Base-by-base conservation (phyloP, 1,284 basidiomycete species). In the Trichosporon coremiiforme region DNA sequence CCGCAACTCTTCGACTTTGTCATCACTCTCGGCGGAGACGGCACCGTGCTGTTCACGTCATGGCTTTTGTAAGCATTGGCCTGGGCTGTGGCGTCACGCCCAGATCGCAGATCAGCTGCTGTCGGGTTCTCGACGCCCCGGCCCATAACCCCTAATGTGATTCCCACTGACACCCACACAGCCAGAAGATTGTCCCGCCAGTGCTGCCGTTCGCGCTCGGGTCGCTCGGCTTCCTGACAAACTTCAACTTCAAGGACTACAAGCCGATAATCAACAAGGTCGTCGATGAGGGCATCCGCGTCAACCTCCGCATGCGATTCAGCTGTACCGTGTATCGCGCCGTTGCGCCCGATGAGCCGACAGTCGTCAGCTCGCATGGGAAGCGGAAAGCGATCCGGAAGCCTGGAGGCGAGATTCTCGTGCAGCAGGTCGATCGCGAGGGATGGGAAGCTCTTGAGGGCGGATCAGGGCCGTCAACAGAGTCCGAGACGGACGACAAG, bases 1-100 rank as follows among this genome's bases (percentile, higher is more conserved):
- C 92, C 97, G 0, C 92, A 99, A 79, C 87, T 98, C 8, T 99
- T 99, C 79, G 97, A 99, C 84, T 97, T 99, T 81, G 97, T 99
- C 71, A 87, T 99, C 66, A 99, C 97, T 91, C 90, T 97, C 71
- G 97, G 97, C 62, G 97, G 97, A 17, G 97, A 99, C 81, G 97
- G 97, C 12, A 99, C 97, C 0, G 96, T 99, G 0, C 88, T 99
- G 22, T 99, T 98, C 85, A 98, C 97, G 5, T 99, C 97, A 4
- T 99, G 97, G 97, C 87, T 99, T 41, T 99, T 99, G 80, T 82
- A 62, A 76, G 79, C 22, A 29, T 55, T 36, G 35, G 35, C 35
- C 15, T 50, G 47, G 22, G n/a, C 53, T 12, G 38, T 41, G 38
- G 38, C 38, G 38, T 15, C 12, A 13, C 38, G 38, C 38, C 38